Percentiles rank a stretch among this genome's conserved stretches.
Evolutionary conservation across 345 rosid species (phyloP).

Genomic region (Aquilaria sinensis): DNA sequence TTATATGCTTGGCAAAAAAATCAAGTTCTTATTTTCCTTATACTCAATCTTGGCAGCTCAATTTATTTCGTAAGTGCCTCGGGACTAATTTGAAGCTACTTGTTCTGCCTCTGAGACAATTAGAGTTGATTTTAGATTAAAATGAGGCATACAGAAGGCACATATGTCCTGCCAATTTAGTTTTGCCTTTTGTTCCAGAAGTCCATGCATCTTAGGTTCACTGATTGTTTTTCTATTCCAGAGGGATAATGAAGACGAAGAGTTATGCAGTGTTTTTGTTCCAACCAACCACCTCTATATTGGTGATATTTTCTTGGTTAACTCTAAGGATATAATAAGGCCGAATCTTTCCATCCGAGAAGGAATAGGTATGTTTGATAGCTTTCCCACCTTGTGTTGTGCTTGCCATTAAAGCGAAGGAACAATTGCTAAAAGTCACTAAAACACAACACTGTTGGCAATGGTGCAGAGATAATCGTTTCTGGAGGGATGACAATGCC

Average conservation of each 20-base stretch:
- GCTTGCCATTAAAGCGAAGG: background rate
- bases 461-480: constrained; percentile 56
- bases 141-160: too few relatives aligned
- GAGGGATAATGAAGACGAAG: constrained; percentile 65
- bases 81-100: too few relatives aligned
- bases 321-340: constrained; percentile 56
- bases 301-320: constrained; percentile 59
- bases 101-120: too few relatives aligned
- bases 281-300: constrained; percentile 68
- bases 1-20: too few relatives aligned
- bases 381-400: background rate
- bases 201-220: constrained; percentile 2
- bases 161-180: background rate
- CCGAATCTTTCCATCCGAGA: constrained; percentile 64
- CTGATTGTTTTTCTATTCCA: constrained; percentile 18
- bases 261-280: constrained; percentile 61
- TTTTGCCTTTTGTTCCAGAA: background rate
- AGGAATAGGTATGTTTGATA: constrained; percentile 45
- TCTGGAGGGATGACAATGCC: constrained; percentile 79
- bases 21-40: too few relatives aligned
- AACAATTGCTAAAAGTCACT: background rate
- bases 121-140: too few relatives aligned
- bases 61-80: too few relatives aligned
- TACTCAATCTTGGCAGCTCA: too few relatives aligned
- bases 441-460: background rate